Evolutionary conservation across 1,139 yeast species (phyloP), one percentile per base, ranked within the genome.

Genomic region (Scheffersomyces quercinus): DNA sequence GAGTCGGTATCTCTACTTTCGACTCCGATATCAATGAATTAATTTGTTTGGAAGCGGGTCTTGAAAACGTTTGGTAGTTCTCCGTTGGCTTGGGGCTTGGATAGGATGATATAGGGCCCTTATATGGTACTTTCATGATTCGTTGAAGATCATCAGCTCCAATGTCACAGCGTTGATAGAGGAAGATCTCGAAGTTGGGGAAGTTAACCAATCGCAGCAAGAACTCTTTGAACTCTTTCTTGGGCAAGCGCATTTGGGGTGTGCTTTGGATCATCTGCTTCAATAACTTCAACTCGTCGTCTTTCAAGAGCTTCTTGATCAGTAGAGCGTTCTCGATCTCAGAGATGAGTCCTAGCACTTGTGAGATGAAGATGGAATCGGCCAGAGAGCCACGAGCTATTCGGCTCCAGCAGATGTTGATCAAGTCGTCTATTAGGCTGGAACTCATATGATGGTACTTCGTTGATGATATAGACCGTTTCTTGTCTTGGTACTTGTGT

Each of bases 351-450:
- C 52, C 55, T 8, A 52, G 45, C 3, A 70, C 55, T 44, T 67
- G 70, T 3, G 63, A 50, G 12, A 65, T 57, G 37, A 58, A 62
- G 28, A 70, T 65, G 43, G 44, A 60, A 13, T 60, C 64, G 2
- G 36, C 24, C 8, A 34, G 34, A 5, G 41, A 32, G n/a, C 41
- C 32, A 3, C 43, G 42, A 10, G 45, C 41, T 13, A 55, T 49
- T 16, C 51, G 45, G 12, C 47, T 42, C 77, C 77, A 73, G 45
- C 70, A 57, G 29, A 52, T 48, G 36, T 59, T 58, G 7, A 70
- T 51, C 36, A 66, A 41, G 28, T 39, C 40, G 14, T 49, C 50
- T 29, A 58, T 32, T 49, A 52, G 33, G 60, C 58, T 6, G 51
- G 43, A 20, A 34, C 28, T 24, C 28, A 28, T 28, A 24, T 35